Evolutionary conservation across 2,329 filamentous ascomycete genomes (phyloP).

Genomic region (Nigrospora oryzae): DNA sequence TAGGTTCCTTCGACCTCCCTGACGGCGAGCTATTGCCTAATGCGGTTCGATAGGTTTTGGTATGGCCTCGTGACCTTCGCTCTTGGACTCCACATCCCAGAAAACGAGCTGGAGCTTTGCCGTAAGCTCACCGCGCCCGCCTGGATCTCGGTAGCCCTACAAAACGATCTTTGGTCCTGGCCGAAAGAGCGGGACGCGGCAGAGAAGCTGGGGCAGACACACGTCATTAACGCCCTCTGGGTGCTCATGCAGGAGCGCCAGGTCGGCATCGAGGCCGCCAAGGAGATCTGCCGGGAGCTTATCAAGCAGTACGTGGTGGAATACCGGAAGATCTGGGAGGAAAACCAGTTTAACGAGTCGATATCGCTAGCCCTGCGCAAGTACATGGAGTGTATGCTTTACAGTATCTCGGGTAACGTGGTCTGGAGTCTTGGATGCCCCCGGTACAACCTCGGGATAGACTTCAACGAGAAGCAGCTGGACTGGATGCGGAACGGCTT

Average conservation of each 20-base stretch:
- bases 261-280: neutral
- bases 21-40: neutral
- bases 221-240: neutral
- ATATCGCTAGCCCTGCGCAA: constrained; percentile 1
- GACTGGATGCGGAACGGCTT: constrained; percentile 3
- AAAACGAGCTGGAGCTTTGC: neutral
- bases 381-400: constrained; percentile 2
- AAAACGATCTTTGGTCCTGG: neutral
- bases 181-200: neutral
- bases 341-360: neutral
- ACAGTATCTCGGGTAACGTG: constrained; percentile 2
- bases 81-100: neutral
- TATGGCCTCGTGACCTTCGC: neutral
- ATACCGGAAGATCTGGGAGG: neutral
- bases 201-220: neutral
- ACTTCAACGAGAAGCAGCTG: constrained; percentile 2
- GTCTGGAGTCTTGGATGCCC: constrained; percentile 5
- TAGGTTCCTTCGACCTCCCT: neutral
- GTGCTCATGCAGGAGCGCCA: neutral
- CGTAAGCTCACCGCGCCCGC: neutral
- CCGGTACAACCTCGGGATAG: constrained; percentile 1
- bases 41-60: neutral
- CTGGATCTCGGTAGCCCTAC: neutral
- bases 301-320: neutral
- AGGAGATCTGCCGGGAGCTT: neutral